Evolutionary conservation across 495 filamentous ascomycete genomes (phyloP), one percentile per base, ranked within the genome.

Genomic region (Lichenothelia convexa): DNA sequence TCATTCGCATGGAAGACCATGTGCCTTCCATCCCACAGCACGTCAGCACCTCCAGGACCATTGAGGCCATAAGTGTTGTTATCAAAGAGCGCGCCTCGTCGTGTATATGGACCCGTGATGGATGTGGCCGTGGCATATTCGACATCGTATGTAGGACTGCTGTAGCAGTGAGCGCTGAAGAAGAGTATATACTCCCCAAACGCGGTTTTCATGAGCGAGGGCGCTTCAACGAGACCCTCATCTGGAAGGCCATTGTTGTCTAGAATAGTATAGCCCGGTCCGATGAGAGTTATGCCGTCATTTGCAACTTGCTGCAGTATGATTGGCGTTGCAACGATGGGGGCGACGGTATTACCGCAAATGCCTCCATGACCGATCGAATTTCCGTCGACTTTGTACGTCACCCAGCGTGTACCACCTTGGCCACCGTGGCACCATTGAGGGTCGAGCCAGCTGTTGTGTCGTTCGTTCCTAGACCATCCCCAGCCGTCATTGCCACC

Each of bases 321-420:
- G 18, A 50, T 42, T 5, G 47, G 47, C 7, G 47, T 47, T 16
- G 38, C 17, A 4, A 15, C 32, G 11, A 41, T 18, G 12, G 47
- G 47, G 6, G 37, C 13, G 4, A 37, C 21, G 2, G 18, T 21
- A 24, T 32, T 39, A 19, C 30, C 19, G 37, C 29, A 33, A 4
- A 7, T 18, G 27, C 30, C 30, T 19, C 36, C 36, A 21, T 32
- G n/a, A 21, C 36, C 36, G 26, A 30, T 5, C 13, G 16, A 8
- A 5, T 39, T 39, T 15, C 36, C 36, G 77, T 20, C 78, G 70
- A 46, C 79, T 83, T 33, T 36, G 26, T 33, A 32, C 7, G 39
- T 15, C 13, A 30, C 11, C 13, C 23, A 21, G 18, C 31, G 11
- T 18, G 33, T 33, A 21, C 33, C 34, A 22, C 38, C 29, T 19